A percentile compares a stretch with the other conserved stretches of the same genome.
Evolutionary conservation across 768 basidiomycete genomes (phyloP).

Genomic region (Lactarius sp.): DNA sequence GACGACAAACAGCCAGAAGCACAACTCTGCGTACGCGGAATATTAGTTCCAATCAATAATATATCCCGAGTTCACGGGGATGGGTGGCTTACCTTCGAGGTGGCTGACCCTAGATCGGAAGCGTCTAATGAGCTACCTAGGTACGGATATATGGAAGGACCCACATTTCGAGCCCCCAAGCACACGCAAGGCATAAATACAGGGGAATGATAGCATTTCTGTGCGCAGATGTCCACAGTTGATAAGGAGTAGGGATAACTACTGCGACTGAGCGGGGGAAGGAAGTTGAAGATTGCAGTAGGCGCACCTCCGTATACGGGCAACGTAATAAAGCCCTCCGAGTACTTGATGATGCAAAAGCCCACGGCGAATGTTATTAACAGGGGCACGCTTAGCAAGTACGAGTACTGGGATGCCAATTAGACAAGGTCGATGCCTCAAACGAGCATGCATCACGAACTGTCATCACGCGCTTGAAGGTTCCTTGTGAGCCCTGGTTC

Average conservation of each 20-base stretch:
- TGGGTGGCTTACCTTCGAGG: constrained; percentile 55
- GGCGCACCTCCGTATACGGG: constrained; percentile 44
- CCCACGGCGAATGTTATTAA: constrained; percentile 57
- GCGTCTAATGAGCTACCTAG: not conserved
- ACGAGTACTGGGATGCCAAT: constrained; percentile 53
- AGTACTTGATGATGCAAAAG: constrained; percentile 68
- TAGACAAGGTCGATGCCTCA: not conserved
- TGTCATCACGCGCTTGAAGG: constrained; percentile 85
- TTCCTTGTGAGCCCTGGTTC: constrained; percentile 62
- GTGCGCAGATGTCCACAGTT: constrained; percentile 48
- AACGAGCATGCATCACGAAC: constrained; percentile 37
- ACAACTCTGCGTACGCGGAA: constrained; percentile 50
- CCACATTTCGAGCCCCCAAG: constrained; percentile 75
- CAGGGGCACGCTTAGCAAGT: constrained; percentile 58
- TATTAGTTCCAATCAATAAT: not conserved
- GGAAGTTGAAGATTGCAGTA: not conserved
- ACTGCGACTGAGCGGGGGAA: not conserved
- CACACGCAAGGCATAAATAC: constrained; percentile 55
- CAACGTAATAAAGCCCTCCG: constrained; percentile 51
- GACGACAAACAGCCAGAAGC: constrained; percentile 84
- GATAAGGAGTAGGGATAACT: constrained; percentile 66
- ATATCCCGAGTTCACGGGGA: not conserved
- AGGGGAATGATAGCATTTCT: constrained; percentile 58
- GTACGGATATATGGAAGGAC: constrained; percentile 25
- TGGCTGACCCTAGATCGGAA: constrained; percentile 56